Evolutionary conservation across 2,329 filamentous ascomycete species (phyloP).

Genomic region (Aspergillus sp.): DNA sequence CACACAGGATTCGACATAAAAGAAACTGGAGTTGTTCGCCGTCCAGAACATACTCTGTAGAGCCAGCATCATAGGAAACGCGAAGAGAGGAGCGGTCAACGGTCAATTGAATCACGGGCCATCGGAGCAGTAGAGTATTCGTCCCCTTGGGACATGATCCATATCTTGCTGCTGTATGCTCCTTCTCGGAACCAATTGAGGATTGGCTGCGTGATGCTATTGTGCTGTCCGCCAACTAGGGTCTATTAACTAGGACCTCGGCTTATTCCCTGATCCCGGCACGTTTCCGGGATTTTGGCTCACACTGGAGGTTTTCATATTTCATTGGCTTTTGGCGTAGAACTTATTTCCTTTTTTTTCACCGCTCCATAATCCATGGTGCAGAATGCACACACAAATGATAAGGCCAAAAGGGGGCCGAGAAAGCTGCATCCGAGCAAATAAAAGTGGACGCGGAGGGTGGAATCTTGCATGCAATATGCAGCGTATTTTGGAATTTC

Average conservation of each 20-base stretch:
- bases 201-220: slow-evolving; percentile 3
- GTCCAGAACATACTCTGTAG: neutral
- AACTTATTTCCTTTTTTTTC: slow-evolving; percentile 8
- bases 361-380: slow-evolving; percentile 12
- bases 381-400: slow-evolving; percentile 12
- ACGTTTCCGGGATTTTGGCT: slow-evolving; percentile 18
- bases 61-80: slow-evolving; percentile 1
- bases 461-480: slow-evolving; percentile 12
- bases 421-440: neutral
- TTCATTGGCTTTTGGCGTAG: slow-evolving; percentile 10
- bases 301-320: slow-evolving; percentile 4
- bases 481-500: slow-evolving; percentile 3
- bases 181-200: too few species aligned
- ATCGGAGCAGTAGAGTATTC: slow-evolving; percentile 1
- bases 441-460: slow-evolving; percentile 6
- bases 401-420: slow-evolving; percentile 14
- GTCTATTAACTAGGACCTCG: neutral
- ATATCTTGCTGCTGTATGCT: slow-evolving; percentile 3
- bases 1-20: neutral
- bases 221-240: slow-evolving; percentile 2
- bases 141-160: slow-evolving; percentile 2
- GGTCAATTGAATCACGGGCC: slow-evolving; percentile 3
- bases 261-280: slow-evolving; percentile 11
- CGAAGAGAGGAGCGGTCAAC: slow-evolving; percentile 15
- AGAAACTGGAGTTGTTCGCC: neutral